These are phyloP conservation scores for Sophora flavescens DNA, from an alignment of 306 rosid genomes.

Conservation along the genomic window DNA sequence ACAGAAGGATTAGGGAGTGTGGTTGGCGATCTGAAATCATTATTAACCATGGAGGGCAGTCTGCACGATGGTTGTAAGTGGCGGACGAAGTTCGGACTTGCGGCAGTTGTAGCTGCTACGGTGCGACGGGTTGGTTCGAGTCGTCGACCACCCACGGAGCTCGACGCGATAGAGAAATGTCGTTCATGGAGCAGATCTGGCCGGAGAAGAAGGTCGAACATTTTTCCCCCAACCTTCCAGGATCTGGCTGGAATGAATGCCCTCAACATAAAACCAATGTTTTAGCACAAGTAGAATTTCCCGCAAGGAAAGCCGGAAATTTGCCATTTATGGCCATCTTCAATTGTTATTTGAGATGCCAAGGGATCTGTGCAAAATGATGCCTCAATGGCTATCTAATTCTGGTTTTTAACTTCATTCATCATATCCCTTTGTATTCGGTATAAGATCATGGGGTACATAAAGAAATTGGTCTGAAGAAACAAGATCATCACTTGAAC, in stretches of 20 bases:
- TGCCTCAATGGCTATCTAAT: slow-evolving; percentile 61
- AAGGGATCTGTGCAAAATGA: slow-evolving; percentile 70
- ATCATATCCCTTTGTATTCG: slow-evolving; percentile 88
- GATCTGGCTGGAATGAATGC: slow-evolving; percentile 84
- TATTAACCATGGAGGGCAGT: too few relatives aligned
- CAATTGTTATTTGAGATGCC: slow-evolving; percentile 72
- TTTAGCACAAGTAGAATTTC: slow-evolving; percentile 59
- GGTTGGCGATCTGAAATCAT: too few relatives aligned
- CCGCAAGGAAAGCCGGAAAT: slow-evolving; percentile 58
- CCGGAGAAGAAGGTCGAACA: slow-evolving; percentile 68
- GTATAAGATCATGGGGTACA: slow-evolving; percentile 56
- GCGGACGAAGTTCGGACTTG: too few relatives aligned
- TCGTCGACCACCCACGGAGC: too few relatives aligned
- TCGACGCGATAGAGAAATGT: too few relatives aligned
- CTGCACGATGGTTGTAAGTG: too few relatives aligned
- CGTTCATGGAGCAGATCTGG: too few relatives aligned
- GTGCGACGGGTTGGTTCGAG: too few relatives aligned
- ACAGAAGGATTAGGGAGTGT: too few relatives aligned
- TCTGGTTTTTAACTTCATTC: slow-evolving; percentile 69
- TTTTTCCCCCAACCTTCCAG: slow-evolving; percentile 74
- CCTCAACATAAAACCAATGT: slow-evolving; percentile 65
- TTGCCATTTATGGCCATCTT: slow-evolving; percentile 70
- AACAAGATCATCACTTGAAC: slow-evolving; percentile 33
- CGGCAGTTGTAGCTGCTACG: too few relatives aligned
- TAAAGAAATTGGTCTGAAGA: not conserved